Conservation (phyloP, 768 basidiomycete genomes). For the Leccinum subgranulosum region DNA sequence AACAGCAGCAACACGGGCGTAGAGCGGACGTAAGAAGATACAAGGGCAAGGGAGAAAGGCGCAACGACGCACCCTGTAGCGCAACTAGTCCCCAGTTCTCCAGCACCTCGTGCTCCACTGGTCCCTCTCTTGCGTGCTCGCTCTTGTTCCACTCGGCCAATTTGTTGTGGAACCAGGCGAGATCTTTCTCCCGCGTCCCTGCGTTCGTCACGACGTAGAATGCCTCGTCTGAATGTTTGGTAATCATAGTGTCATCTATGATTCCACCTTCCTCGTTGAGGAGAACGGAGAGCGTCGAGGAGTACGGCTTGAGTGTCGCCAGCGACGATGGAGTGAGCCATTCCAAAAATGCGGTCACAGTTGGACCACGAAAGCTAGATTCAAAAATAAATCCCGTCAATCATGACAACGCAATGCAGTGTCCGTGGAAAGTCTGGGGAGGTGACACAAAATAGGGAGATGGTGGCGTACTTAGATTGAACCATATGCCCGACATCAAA, state of each 20-base stretch:
- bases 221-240: conserved; percentile 72
- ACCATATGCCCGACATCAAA: conserved; percentile 99
- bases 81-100: conserved; percentile 88
- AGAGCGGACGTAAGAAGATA: not conserved
- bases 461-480: conserved; percentile 70
- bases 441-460: not conserved
- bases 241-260: conserved; percentile 93
- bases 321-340: conserved; percentile 88
- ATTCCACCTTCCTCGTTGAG: conserved; percentile 91
- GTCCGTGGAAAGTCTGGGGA: not conserved
- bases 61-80: conserved; percentile 67
- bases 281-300: conserved; percentile 84
- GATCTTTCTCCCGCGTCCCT: conserved; percentile 76
- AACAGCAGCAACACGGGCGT: not conserved
- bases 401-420: not conserved
- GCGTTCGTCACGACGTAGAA: conserved; percentile 98
- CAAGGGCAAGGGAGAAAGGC: not conserved
- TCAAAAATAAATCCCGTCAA: not conserved
- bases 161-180: conserved; percentile 69
- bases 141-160: conserved; percentile 76
- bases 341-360: conserved; percentile 78
- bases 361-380: conserved; percentile 74
- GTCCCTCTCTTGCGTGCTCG: conserved; percentile 45
- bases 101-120: conserved; percentile 78
- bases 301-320: conserved; percentile 58